A percentile compares a stretch with the other conserved stretches of the same genome.
Evolutionary conservation across 257 asterid species (phyloP).

Genomic region (Scutellaria baicalensis): DNA sequence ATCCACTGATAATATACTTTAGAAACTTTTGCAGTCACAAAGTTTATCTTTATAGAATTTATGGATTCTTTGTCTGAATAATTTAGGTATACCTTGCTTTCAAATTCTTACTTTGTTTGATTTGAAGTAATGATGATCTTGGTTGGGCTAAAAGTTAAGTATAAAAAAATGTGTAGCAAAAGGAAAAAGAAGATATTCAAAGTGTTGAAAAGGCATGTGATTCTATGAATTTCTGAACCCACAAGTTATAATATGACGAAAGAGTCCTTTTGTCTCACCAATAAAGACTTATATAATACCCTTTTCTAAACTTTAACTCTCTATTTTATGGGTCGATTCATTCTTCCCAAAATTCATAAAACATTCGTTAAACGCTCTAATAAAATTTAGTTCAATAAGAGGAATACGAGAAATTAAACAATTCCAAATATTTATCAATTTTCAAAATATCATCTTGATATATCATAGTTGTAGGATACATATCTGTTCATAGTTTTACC

Average conservation of each 20-base stretch:
- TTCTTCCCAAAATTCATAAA: no score
- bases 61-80: not conserved
- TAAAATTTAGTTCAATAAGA: no score
- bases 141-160: not conserved
- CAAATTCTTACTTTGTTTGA: not conserved
- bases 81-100: not conserved
- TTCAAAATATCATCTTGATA: no score
- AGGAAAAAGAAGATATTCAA: not conserved
- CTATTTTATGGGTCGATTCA: no score
- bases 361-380: no score
- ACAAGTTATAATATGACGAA: not conserved
- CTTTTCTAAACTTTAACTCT: not conserved
- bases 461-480: not conserved
- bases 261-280: slow-evolving; percentile 15
- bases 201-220: slow-evolving; percentile 23
- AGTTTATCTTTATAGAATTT: not conserved
- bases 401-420: not conserved
- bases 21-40: not conserved
- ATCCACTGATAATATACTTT: not conserved
- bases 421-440: not conserved
- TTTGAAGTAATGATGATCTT: not conserved
- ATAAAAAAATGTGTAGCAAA: slow-evolving; percentile 10
- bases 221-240: slow-evolving; percentile 17
- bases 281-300: not conserved
- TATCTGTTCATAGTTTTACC: not conserved